Evolutionary conservation across 768 basidiomycete genomes (phyloP).

Genomic region (Punctularia strigosozonata): DNA sequence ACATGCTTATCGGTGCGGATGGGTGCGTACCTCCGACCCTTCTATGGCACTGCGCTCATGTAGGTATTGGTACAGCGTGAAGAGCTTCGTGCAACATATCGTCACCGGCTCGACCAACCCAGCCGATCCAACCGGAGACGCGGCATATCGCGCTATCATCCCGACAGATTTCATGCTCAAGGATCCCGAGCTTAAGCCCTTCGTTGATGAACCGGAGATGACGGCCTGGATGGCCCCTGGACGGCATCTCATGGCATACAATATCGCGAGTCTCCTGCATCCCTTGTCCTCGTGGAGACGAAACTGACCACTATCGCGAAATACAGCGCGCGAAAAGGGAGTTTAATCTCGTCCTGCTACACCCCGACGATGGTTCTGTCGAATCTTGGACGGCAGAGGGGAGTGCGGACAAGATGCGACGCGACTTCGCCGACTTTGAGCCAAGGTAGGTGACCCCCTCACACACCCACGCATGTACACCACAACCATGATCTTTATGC

Average conservation of each 20-base stretch:
- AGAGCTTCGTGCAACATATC: constrained; percentile 36
- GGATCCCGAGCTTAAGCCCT: constrained; percentile 37
- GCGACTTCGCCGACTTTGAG: constrained; percentile 28
- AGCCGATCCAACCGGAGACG: constrained; percentile 43
- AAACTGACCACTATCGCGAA: not conserved
- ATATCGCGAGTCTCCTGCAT: constrained; percentile 22
- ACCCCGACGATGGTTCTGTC: constrained; percentile 26
- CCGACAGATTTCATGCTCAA: constrained; percentile 29
- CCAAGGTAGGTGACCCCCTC: constrained; percentile 27
- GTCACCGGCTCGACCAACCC: constrained; percentile 33
- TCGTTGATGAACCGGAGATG: constrained; percentile 42
- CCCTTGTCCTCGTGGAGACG: constrained; percentile 5
- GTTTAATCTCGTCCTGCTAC: constrained; percentile 25
- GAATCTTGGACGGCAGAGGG: constrained; percentile 31
- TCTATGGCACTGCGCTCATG: constrained; percentile 2
- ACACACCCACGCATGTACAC: no score
- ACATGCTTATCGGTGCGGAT: constrained; percentile 12
- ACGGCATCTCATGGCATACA: constrained; percentile 32
- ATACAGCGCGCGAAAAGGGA: constrained; percentile 21
- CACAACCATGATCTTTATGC: no score
- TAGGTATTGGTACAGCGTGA: constrained; percentile 22
- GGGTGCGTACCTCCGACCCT: no score
- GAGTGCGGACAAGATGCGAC: constrained; percentile 30
- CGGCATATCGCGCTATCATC: constrained; percentile 47
- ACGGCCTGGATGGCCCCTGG: constrained; percentile 50